These are phyloP conservation scores for Nasturtium officinale DNA, from an alignment of 345 rosid genomes.

Conservation along the genomic window DNA sequence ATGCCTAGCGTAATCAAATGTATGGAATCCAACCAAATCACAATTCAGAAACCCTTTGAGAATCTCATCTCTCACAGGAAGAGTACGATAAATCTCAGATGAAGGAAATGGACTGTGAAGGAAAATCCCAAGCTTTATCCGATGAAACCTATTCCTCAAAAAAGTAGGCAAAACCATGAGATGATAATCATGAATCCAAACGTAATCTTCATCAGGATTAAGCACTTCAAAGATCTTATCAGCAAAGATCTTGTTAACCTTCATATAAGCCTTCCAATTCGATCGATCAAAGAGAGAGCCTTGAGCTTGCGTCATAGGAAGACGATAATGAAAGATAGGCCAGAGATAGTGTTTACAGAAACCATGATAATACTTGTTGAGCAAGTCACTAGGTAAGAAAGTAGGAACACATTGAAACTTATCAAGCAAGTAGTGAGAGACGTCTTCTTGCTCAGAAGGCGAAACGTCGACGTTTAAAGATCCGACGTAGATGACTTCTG, in stretches of 20 bases:
- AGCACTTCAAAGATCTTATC: slow-evolving; percentile 65
- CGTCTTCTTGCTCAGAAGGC: slow-evolving; percentile 59
- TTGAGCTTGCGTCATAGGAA: slow-evolving; percentile 57
- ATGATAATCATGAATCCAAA: slow-evolving; percentile 89
- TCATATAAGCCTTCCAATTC: slow-evolving; percentile 67
- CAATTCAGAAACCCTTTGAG: slow-evolving; percentile 70
- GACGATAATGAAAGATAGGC: slow-evolving; percentile 79
- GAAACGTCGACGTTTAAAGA: slow-evolving; percentile 58
- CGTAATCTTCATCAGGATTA: slow-evolving; percentile 68
- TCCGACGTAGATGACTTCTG: slow-evolving; percentile 69
- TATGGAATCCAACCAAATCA: slow-evolving; percentile 83
- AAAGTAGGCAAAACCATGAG: slow-evolving; percentile 79
- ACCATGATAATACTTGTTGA: slow-evolving; percentile 68
- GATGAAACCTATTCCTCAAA: slow-evolving; percentile 54
- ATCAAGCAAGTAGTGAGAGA: slow-evolving; percentile 53
- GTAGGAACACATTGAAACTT: slow-evolving; percentile 68
- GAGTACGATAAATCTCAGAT: slow-evolving; percentile 66
- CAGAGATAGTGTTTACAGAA: slow-evolving; percentile 89
- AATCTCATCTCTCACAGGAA: slow-evolving; percentile 78
- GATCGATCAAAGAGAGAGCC: slow-evolving; percentile 57
- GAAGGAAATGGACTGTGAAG: slow-evolving; percentile 78
- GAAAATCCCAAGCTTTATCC: slow-evolving; percentile 72
- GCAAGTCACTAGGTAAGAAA: slow-evolving; percentile 59
- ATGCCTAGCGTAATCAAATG: slow-evolving; percentile 86
- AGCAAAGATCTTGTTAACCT: slow-evolving; percentile 66